Base-by-base conservation (phyloP, 179 eudicot species). In the Vitellaria paradoxa region DNA sequence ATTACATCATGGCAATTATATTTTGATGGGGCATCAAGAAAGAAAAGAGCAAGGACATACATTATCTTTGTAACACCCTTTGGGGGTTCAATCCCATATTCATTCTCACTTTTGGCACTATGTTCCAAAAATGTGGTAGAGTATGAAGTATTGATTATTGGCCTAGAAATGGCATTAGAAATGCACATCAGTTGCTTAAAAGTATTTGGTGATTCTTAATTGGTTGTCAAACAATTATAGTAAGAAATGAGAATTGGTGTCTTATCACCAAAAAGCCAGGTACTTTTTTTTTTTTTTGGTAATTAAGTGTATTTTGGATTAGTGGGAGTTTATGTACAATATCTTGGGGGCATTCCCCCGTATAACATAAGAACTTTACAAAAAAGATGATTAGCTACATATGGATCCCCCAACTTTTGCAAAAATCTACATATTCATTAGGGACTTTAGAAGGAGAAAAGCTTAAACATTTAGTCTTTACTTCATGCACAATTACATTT, bases 171-270 rank as follows among this genome's bases (percentile, higher is more conserved):
- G 17, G 76, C 70, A 40, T 46, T 71, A 1, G 69, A 78, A 11
- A 70, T 49, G 76, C 71, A 42, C 18, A 70, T 52, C 52, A 70
- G 52, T 18, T 46, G 23, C 5, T 52, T 70, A 30, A 18, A 71
- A 71, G 70, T 63, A 2, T 63, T 71, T 37, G 71, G 81, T 24
- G 76, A 78, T 42, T 78, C 81, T 52, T 72, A 78, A 64, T 69
- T 68, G 55, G 55, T 46, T n/a, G 5, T 46, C 23, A 42, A 20
- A 11, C 55, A 68, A 46, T 20, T 78, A 46, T 70, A 49, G 76
- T 78, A 0, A 42, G 11, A 61, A 70, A 61, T 49, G 52, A 18
- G 30, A 70, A 70, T 11, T 78, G 50, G 1, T 62, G 3, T 56
- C 21, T 60, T 71, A 60, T 9, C 63, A 78, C 30, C 70, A 66